Base-by-base conservation (phyloP, 495 filamentous ascomycete genomes). In the Neurospora sublineolata region DNA sequence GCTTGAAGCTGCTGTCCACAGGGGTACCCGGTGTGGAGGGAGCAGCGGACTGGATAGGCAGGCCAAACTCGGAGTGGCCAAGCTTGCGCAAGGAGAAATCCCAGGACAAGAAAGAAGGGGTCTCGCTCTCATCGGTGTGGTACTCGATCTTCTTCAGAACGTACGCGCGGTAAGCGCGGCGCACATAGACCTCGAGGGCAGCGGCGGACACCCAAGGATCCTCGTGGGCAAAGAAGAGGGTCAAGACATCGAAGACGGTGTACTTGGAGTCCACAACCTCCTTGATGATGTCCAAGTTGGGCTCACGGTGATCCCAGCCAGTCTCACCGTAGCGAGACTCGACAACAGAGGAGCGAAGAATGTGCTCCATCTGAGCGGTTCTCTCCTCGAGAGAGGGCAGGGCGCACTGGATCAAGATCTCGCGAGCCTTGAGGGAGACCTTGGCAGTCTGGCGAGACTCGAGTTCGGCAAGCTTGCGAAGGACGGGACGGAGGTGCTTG, bases 261-360 rank as follows among this genome's bases (percentile, higher is more conserved):
- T 93, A 97, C 84, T 95, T 95, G 40, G 95, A 98, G 82, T 99
- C 95, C 67, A 99, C 92, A 60, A 99, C 95, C 80, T 99, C 95
- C 83, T 97, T 95, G 80, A 99, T 88, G 76, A 94, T 85, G 52
- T 93, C 89, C 68, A 94, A 82, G 78, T 91, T 90, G 20, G 95
- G 95, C 77, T 97, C 93, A 74, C 96, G 88, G 82, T 99, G 95
- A 68, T 97, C 94, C 93, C 93, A 97, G 58, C 94, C 94, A 52
- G 93, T 96, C 85, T 99, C 95, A 39, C 95, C 95, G 79, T 99
- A 99, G 75, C 92, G 89, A 44, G 94, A 97, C 81, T 98, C 93
- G 8, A 97, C 89, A n/a, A 99, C 95, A 3, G 96, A 94, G 40
- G 95, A 97, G 44, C 94, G 93, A 39, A 99, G 87, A 76, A 99